Percentiles rank a stretch among this genome's conserved stretches.
phyloP scores from a whole-genome alignment of 176 grass and related monocot genomes.

The Oryza brachyantha region DNA sequence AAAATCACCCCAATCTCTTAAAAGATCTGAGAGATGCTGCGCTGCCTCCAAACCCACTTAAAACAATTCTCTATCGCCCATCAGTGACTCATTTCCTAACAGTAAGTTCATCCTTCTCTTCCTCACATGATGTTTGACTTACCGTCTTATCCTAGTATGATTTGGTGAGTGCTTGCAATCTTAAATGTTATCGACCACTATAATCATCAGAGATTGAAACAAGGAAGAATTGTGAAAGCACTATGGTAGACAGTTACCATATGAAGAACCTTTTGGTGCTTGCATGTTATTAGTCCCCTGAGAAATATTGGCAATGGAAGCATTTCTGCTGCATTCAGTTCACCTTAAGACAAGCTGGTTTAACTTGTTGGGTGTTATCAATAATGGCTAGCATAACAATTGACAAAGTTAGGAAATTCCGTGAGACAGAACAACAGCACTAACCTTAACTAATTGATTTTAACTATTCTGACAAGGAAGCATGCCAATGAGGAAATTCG shows the following conservation, averaged over 20 bases:
- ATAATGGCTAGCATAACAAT: background rate
- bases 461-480: constrained; percentile 7
- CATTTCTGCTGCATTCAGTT: background rate
- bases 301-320: background rate
- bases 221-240: background rate
- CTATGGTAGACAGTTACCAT: background rate
- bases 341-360: background rate
- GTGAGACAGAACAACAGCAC: background rate
- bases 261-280: background rate
- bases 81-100: constrained; percentile 73
- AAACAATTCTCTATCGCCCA: constrained; percentile 74
- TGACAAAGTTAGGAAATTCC: background rate
- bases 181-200: background rate
- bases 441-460: constrained; percentile 12
- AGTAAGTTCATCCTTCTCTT: constrained; percentile 41
- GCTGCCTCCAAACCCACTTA: constrained; percentile 81
- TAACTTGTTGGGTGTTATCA: constrained; percentile 20
- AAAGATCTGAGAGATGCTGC: constrained; percentile 77
- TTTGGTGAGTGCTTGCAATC: background rate
- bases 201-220: background rate
- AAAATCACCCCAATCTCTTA: constrained; percentile 60
- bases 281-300: background rate
- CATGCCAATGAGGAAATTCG: background rate
- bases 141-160: background rate
- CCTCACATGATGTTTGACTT: background rate